A percentile compares a stretch with the other conserved stretches of the same genome.
These are phyloP conservation scores for Schizosaccharomyces lindneri DNA, from an alignment of 805 yeast genomes.

Conservation along the genomic window DNA sequence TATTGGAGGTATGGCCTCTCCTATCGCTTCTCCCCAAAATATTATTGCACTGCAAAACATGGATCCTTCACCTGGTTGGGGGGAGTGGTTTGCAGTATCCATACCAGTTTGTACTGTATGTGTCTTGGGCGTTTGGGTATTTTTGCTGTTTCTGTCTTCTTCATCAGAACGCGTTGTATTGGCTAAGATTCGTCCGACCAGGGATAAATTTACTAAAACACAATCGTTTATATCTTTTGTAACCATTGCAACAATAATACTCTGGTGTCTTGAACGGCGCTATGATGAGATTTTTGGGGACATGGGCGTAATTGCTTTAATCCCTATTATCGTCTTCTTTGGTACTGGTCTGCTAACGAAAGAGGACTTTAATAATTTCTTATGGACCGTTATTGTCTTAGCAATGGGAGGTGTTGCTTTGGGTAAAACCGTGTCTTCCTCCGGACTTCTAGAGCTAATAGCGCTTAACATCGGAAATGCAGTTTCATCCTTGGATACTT, in stretches of 20 bases:
- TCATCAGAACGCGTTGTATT: slow-evolving; percentile 15
- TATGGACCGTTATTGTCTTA: slow-evolving; percentile 85
- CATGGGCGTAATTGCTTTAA: slow-evolving; percentile 84
- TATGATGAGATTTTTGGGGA: slow-evolving; percentile 61
- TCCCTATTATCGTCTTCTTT: slow-evolving; percentile 75
- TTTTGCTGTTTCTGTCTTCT: slow-evolving; percentile 36
- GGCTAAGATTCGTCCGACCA: slow-evolving; percentile 32
- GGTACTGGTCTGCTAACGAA: slow-evolving; percentile 71
- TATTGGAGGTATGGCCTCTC: slow-evolving; percentile 91
- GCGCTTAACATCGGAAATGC: slow-evolving; percentile 39
- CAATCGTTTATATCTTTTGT: slow-evolving; percentile 57
- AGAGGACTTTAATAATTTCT: slow-evolving; percentile 82
- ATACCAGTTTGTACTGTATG: slow-evolving; percentile 52
- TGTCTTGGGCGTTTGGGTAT: slow-evolving; percentile 45
- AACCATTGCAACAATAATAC: slow-evolving; percentile 42
- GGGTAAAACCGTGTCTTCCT: slow-evolving; percentile 83
- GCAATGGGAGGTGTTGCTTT: slow-evolving; percentile 97
- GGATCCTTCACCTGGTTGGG: slow-evolving; percentile 72
- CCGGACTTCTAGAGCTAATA: slow-evolving; percentile 60
- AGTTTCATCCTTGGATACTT: slow-evolving; percentile 45
- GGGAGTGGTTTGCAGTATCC: slow-evolving; percentile 75
- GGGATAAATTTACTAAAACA: slow-evolving; percentile 40
- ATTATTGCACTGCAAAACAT: slow-evolving; percentile 71
- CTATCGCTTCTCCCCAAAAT: slow-evolving; percentile 91
- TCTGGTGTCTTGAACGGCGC: slow-evolving; percentile 77